Evolutionary conservation across 257 asterid genomes (phyloP).

Genomic region (Gentiana dahurica): DNA sequence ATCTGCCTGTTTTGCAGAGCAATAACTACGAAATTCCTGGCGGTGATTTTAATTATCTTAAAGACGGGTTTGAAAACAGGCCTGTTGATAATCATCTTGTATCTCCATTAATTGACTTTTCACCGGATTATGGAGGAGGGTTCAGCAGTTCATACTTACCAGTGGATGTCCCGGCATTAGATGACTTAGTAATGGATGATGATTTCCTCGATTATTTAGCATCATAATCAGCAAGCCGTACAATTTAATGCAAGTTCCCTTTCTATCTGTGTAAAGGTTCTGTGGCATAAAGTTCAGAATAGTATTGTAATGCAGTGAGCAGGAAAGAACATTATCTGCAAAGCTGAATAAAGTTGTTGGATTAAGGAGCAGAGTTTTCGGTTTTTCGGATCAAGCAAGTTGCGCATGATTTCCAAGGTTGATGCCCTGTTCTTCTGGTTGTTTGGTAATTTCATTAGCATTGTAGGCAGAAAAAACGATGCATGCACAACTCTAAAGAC

Average conservation of each 20-base stretch:
- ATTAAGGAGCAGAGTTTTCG: too few species aligned
- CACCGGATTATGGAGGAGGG: constrained; percentile 29
- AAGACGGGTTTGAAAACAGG: constrained; percentile 16
- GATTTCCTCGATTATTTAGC: constrained; percentile 38
- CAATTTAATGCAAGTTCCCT: not conserved
- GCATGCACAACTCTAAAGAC: too few species aligned
- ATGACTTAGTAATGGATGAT: constrained; percentile 21
- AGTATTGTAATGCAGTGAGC: not conserved
- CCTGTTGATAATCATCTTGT: constrained; percentile 26
- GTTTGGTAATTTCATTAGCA: too few species aligned
- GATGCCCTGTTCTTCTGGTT: too few species aligned
- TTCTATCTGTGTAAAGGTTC: not conserved
- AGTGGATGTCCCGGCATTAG: constrained; percentile 27
- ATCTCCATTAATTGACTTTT: constrained; percentile 26
- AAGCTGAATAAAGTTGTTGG: not conserved
- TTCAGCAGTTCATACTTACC: constrained; percentile 27
- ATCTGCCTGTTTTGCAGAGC: constrained; percentile 7
- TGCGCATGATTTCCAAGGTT: too few species aligned
- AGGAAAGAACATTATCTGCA: not conserved
- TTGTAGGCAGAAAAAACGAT: too few species aligned
- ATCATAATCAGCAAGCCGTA: constrained; percentile 18
- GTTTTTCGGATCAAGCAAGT: too few species aligned
- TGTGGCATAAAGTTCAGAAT: not conserved
- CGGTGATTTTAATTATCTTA: constrained; percentile 13
- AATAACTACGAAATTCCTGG: constrained; percentile 13